Percentiles rank a stretch among this genome's conserved stretches.
Conservation (phyloP, 2,329 filamentous ascomycete genomes). For the Sphaceloma murrayae region DNA sequence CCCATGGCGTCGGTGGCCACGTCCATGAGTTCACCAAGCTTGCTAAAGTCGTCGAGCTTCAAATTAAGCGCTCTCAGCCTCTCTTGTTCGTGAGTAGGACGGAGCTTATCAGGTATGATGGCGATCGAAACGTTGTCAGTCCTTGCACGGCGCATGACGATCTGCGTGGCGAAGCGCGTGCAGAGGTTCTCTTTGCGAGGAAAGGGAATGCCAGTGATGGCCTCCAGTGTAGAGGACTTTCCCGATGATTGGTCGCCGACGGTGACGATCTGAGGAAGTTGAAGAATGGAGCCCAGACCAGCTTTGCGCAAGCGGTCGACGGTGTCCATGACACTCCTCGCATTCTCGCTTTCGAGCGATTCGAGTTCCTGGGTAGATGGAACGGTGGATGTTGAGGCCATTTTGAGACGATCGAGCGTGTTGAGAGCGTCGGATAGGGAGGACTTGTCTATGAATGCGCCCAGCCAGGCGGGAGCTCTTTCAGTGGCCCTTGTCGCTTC, state of each 20-base stretch:
- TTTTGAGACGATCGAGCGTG: neutral
- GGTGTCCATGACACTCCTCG: conserved; percentile 42
- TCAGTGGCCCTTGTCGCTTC: no score
- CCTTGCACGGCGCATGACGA: conserved; percentile 41
- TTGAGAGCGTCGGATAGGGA: neutral
- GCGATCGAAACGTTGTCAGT: conserved; percentile 20
- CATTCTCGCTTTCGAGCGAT: conserved; percentile 36
- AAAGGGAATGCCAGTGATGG: conserved; percentile 53
- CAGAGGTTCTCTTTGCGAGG: conserved; percentile 47
- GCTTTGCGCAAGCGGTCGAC: conserved; percentile 44
- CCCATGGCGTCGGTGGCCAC: conserved; percentile 46
- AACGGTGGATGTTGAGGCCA: neutral
- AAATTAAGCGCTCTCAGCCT: conserved; percentile 27
- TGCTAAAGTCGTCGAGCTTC: conserved; percentile 30
- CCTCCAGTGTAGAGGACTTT: conserved; percentile 57
- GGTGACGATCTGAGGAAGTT: conserved; percentile 34
- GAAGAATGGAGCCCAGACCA: conserved; percentile 32
- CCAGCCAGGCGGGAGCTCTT: no score
- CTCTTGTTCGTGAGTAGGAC: conserved; percentile 24
- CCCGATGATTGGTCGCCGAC: conserved; percentile 52
- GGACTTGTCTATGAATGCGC: neutral
- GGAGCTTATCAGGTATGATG: conserved; percentile 25
- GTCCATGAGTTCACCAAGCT: conserved; percentile 43
- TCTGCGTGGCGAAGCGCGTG: conserved; percentile 53
- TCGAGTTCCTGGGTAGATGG: conserved; percentile 3